Base-by-base conservation (phyloP, 139 green algal genomes). In the Chlorella sp. region DNA sequence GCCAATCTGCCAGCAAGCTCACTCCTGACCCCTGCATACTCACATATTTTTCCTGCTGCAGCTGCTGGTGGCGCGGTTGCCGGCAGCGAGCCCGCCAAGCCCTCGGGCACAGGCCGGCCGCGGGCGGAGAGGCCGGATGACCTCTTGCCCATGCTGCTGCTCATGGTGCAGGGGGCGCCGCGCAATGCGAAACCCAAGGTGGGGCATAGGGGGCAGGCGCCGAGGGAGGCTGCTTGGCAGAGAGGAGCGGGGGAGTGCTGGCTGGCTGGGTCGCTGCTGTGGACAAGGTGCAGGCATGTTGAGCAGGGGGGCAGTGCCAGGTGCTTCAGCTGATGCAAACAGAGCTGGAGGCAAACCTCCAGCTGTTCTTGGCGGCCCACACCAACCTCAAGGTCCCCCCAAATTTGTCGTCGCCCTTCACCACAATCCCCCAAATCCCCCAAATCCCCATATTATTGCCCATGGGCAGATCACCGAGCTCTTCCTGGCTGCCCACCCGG, bases 401-500 rank as follows among this genome's bases (percentile, higher is more conserved):
- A 89, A 91, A 88, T n/a, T n/a, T n/a, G n/a, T n/a, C n/a, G n/a
- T n/a, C n/a, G n/a, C n/a, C n/a, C n/a, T n/a, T n/a, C n/a, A n/a
- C n/a, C n/a, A n/a, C n/a, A n/a, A n/a, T n/a, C n/a, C n/a, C n/a
- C n/a, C n/a, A n/a, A n/a, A n/a, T n/a, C n/a, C n/a, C n/a, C n/a
- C n/a, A n/a, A n/a, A n/a, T n/a, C n/a, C n/a, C n/a, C n/a, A n/a
- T n/a, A n/a, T n/a, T n/a, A n/a, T n/a, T n/a, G n/a, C n/a, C n/a
- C n/a, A n/a, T n/a, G n/a, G 30, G 53, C 85, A 89, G 85, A 82
- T 89, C 30, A 71, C 93, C 14, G 92, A 92, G 1, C 85, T 66
- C 18, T 97, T 96, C 89, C 34, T 93, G 11, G 88, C 92, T 26
- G 85, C 89, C 24, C 81, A 95, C 76, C 37, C 60, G 11, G 85